phyloP scores from a whole-genome alignment of 768 basidiomycete genomes.

The Auricularia heimuer region DNA sequence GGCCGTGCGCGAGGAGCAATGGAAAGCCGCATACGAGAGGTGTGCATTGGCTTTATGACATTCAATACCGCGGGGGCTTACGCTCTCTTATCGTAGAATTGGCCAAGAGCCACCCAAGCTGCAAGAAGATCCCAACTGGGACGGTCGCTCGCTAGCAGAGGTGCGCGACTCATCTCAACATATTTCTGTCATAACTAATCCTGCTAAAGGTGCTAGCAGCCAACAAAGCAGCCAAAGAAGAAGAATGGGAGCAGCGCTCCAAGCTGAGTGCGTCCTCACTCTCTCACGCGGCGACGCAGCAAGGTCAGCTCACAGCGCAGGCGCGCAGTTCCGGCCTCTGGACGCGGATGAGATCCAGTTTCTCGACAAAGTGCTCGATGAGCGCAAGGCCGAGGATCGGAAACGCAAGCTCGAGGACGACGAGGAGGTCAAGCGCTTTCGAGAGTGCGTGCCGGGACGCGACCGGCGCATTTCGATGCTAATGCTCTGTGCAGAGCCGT shows the following conservation, averaged over 20 bases:
- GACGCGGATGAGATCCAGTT: constrained; percentile 90
- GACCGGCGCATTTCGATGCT: not conserved
- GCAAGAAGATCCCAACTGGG: constrained; percentile 66
- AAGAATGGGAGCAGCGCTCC: constrained; percentile 88
- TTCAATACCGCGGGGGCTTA: constrained; percentile 1
- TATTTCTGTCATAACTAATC: constrained; percentile 4
- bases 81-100: constrained; percentile 33
- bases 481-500: constrained; percentile 38
- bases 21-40: constrained; percentile 87
- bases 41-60: constrained; percentile 14
- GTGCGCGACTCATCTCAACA: constrained; percentile 34
- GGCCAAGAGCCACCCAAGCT: constrained; percentile 78
- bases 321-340: constrained; percentile 80
- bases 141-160: constrained; percentile 83
- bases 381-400: constrained; percentile 66
- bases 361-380: constrained; percentile 70
- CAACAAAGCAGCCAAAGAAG: constrained; percentile 84
- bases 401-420: constrained; percentile 65
- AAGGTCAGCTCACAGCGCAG: constrained; percentile 26
- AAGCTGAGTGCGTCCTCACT: constrained; percentile 42
- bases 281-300: not conserved
- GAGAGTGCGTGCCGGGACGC: constrained; percentile 41
- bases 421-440: constrained; percentile 68
- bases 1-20: constrained; percentile 65
- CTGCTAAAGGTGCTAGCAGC: constrained; percentile 72